Evolutionary conservation across 495 filamentous ascomycete genomes (phyloP).

Genomic region (Xylaria venustula): DNA sequence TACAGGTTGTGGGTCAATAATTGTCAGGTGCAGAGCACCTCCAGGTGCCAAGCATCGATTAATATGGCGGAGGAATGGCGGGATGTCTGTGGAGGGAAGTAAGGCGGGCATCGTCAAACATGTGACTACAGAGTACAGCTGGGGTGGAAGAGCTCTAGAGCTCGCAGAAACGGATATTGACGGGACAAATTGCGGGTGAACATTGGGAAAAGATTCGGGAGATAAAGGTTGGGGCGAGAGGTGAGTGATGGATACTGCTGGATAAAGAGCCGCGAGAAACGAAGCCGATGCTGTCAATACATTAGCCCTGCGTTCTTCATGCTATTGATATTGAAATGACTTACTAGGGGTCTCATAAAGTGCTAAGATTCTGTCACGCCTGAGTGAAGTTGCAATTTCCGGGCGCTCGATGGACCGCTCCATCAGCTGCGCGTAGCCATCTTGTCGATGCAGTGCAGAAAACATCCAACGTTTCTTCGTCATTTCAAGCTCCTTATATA

Average conservation of each 20-base stretch:
- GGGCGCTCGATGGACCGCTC: slow-evolving; percentile 8
- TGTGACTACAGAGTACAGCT: slow-evolving; percentile 33
- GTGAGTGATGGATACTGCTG: slow-evolving; percentile 30
- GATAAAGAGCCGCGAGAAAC: slow-evolving; percentile 39
- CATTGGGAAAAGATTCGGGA: slow-evolving; percentile 34
- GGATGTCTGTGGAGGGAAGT: slow-evolving; percentile 37
- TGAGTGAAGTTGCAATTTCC: slow-evolving; percentile 13
- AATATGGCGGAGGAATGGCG: slow-evolving; percentile 36
- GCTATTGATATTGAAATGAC: background rate
- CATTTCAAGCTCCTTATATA: slow-evolving; percentile 40
- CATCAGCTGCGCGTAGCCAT: slow-evolving; percentile 21
- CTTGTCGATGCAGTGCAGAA: slow-evolving; percentile 32
- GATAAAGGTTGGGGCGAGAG: slow-evolving; percentile 36
- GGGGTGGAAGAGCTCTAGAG: slow-evolving; percentile 32
- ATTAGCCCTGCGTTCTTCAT: slow-evolving; percentile 15
- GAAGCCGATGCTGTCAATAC: slow-evolving; percentile 35
- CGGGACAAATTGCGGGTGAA: slow-evolving; percentile 34
- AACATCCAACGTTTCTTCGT: slow-evolving; percentile 46
- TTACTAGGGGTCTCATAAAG: slow-evolving; percentile 44
- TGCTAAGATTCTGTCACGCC: slow-evolving; percentile 33
- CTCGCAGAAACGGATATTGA: slow-evolving; percentile 27
- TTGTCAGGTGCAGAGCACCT: slow-evolving; percentile 41
- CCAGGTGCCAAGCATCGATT: slow-evolving; percentile 35
- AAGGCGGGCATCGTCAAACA: slow-evolving; percentile 37
- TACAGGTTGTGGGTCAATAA: slow-evolving; percentile 48